Conservation (phyloP, 331 rosid genomes). For the Prunus yedoensis region DNA sequence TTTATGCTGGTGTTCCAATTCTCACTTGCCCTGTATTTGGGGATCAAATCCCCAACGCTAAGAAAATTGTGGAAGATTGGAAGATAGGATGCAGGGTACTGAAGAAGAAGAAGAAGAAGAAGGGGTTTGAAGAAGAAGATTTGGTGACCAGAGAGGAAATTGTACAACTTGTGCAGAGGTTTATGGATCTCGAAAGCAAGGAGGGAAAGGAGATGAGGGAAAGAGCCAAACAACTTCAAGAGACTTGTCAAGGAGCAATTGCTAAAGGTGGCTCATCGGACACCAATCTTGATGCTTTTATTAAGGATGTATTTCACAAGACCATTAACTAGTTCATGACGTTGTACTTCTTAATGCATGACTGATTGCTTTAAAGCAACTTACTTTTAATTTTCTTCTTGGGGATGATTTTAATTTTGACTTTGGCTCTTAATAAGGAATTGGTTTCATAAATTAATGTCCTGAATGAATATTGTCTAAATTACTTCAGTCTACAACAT, state of each 20-base stretch:
- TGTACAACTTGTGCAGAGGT: conserved; percentile 24
- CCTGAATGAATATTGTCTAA: too few relatives aligned
- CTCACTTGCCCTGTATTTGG: conserved; percentile 37
- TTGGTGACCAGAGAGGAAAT: conserved; percentile 33
- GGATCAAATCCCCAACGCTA: conserved; percentile 39
- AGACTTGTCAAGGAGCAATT: conserved; percentile 24
- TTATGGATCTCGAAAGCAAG: conserved; percentile 34
- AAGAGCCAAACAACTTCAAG: conserved; percentile 26
- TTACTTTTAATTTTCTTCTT: too few relatives aligned
- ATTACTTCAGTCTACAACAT: too few relatives aligned
- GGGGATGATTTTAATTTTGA: too few relatives aligned
- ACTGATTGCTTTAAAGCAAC: too few relatives aligned
- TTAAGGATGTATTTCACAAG: conserved; percentile 22
- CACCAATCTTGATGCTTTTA: conserved; percentile 32
- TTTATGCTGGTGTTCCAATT: conserved; percentile 43
- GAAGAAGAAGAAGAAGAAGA: neutral
- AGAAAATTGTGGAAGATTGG: conserved; percentile 50
- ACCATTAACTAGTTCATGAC: neutral
- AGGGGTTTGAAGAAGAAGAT: neutral
- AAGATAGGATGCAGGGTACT: conserved; percentile 35
- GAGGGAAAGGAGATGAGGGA: conserved; percentile 34
- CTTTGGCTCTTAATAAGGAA: too few relatives aligned
- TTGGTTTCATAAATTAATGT: too few relatives aligned
- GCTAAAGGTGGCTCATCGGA: conserved; percentile 39
- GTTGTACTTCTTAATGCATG: too few relatives aligned